Conservation (phyloP, 192 early-diverging fungal genomes). For the Gaertneriomyces semiglobifer region DNA sequence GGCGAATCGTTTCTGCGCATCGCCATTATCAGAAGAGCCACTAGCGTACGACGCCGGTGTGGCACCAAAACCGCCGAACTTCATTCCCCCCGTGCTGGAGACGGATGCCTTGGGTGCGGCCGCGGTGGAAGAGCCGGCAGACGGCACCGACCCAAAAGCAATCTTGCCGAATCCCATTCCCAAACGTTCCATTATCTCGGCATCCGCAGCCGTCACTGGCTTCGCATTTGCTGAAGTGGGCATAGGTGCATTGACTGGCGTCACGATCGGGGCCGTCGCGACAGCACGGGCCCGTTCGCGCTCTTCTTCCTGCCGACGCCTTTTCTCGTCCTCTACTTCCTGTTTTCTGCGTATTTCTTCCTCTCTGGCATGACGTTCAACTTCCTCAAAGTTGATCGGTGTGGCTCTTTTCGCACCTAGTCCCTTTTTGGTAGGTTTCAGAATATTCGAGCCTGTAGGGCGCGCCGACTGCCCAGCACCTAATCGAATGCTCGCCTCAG, state of each 20-base stretch:
- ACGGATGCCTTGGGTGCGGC: neutral
- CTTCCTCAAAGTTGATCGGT: constrained; percentile 87
- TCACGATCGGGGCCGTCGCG: constrained; percentile 13
- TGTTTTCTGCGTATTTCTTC: constrained; percentile 62
- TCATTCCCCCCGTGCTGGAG: neutral
- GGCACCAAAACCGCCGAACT: neutral
- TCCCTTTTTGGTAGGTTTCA: constrained; percentile 53
- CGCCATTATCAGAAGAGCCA: constrained; percentile 39
- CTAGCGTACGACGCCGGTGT: constrained; percentile 4
- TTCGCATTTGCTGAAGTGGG: neutral
- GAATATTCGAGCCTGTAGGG: constrained; percentile 26
- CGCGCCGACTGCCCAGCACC: constrained; percentile 14
- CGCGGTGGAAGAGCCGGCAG: constrained; percentile 50
- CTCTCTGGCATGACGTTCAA: constrained; percentile 81
- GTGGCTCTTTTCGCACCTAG: constrained; percentile 88
- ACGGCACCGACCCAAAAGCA: constrained; percentile 31
- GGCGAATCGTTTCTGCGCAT: constrained; percentile 76
- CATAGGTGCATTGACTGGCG: neutral
- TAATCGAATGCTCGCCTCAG: constrained; percentile 9
- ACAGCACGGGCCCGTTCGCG: constrained; percentile 3
- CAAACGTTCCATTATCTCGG: constrained; percentile 54
- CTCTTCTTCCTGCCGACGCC: constrained; percentile 35
- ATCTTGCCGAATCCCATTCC: constrained; percentile 63
- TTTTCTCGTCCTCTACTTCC: constrained; percentile 43
- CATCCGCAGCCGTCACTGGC: constrained; percentile 21